Conservation (phyloP, 768 basidiomycete genomes). For the Macrocybe gigantea region DNA sequence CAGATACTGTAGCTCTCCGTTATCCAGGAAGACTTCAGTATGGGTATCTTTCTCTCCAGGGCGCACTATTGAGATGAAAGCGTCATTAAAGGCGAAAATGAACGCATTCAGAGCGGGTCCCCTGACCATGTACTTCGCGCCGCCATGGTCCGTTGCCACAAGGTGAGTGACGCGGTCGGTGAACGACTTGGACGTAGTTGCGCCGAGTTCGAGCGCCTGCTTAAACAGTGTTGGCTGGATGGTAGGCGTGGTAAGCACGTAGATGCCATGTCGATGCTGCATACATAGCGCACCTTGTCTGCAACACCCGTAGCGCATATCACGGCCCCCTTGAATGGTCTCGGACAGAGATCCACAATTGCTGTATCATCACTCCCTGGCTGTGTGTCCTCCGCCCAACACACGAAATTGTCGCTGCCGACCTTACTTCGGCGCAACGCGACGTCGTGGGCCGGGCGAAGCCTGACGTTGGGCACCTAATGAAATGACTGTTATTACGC, state of each 20-base stretch:
- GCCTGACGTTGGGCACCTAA: conserved; percentile 79
- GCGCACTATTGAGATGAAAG: conserved; percentile 54
- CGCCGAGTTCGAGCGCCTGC: conserved; percentile 79
- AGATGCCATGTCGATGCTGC: background rate
- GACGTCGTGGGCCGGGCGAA: conserved; percentile 54
- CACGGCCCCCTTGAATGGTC: conserved; percentile 60
- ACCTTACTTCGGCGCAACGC: conserved; percentile 20
- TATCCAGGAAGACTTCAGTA: conserved; percentile 78
- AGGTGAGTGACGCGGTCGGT: conserved; percentile 89
- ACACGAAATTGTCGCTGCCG: conserved; percentile 21
- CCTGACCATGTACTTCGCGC: conserved; percentile 76
- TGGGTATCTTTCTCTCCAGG: conserved; percentile 71
- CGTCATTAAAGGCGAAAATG: conserved; percentile 4
- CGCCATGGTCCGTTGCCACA: conserved; percentile 72
- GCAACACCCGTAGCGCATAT: conserved; percentile 73
- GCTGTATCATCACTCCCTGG: conserved; percentile 38
- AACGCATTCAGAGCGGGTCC: background rate
- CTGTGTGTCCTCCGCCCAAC: conserved; percentile 45
- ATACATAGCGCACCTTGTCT: conserved; percentile 57
- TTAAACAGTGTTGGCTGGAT: conserved; percentile 63
- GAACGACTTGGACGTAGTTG: conserved; percentile 58
- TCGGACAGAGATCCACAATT: conserved; percentile 46
- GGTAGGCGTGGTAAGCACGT: conserved; percentile 1
- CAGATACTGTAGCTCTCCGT: conserved; percentile 63
- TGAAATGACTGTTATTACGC: conserved; percentile 5